Conservation (phyloP, 2,329 filamentous ascomycete genomes). For the Penicillium sp. region DNA sequence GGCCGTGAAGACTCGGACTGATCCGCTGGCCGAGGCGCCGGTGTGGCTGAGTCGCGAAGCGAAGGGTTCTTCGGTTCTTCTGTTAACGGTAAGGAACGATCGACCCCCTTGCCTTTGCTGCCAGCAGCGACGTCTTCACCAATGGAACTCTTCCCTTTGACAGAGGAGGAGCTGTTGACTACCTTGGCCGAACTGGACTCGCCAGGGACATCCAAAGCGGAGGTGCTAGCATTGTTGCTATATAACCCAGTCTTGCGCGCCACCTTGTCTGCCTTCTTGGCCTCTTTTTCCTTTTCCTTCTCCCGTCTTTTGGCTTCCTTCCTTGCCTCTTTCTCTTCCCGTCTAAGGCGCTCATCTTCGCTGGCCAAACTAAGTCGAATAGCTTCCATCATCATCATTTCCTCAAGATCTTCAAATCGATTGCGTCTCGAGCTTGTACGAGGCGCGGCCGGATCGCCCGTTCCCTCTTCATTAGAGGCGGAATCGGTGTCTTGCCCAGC, state of each 20-base stretch:
- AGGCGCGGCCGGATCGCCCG: constrained; percentile 37
- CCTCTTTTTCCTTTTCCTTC: constrained; percentile 78
- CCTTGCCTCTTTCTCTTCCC: constrained; percentile 71
- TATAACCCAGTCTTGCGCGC: constrained; percentile 61
- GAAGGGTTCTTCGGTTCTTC: constrained; percentile 16
- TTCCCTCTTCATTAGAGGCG: constrained; percentile 35
- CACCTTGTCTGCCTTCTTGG: constrained; percentile 67
- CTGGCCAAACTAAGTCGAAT: constrained; percentile 85
- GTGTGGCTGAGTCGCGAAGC: constrained; percentile 2
- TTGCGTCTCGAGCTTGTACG: constrained; percentile 55
- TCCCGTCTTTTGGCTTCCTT: constrained; percentile 83
- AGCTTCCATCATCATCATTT: constrained; percentile 98
- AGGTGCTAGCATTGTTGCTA: constrained; percentile 57
- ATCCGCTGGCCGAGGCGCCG: constrained; percentile 15
- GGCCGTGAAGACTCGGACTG: constrained; percentile 55
- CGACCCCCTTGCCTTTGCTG: constrained; percentile 67
- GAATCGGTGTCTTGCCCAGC: constrained; percentile 36
- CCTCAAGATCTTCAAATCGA: constrained; percentile 83
- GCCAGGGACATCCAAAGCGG: constrained; percentile 52
- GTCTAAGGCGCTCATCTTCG: constrained; percentile 87
- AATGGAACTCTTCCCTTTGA: constrained; percentile 37
- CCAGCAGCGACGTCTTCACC: constrained; percentile 36
- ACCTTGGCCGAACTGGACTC: constrained; percentile 37
- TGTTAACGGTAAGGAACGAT: constrained; percentile 46
- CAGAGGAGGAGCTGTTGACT: constrained; percentile 38